A percentile compares a stretch with the other conserved stretches of the same genome.
phyloP scores from a whole-genome alignment of 495 filamentous ascomycete genomes.

The Penicillium flavigenum region DNA sequence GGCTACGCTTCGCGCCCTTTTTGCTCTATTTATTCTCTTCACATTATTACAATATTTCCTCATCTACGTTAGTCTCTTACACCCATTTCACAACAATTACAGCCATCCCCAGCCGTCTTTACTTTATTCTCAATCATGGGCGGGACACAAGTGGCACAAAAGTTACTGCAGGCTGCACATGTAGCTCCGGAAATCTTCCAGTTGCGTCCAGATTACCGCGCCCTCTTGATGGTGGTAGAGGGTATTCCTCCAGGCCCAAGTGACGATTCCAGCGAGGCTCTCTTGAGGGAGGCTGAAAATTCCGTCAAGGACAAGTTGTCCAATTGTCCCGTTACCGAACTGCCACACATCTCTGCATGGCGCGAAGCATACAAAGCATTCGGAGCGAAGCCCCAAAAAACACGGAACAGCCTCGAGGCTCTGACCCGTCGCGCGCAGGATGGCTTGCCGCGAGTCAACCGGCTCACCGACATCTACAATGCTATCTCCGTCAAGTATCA shows the following conservation, averaged over 20 bases:
- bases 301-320: conserved; percentile 6
- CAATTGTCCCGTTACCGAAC: conserved; percentile 15
- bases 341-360: conserved; percentile 31
- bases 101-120: not conserved
- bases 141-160: conserved; percentile 9
- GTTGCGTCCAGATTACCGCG: conserved; percentile 27
- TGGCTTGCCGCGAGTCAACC: conserved; percentile 34
- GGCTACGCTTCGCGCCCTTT: not conserved
- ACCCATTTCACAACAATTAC: not conserved
- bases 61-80: not conserved
- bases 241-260: conserved; percentile 24
- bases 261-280: conserved; percentile 16
- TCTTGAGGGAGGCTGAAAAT: conserved; percentile 19
- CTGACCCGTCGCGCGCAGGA: conserved; percentile 31
- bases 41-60: not conserved
- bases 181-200: conserved; percentile 21
- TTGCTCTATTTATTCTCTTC: not conserved
- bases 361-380: conserved; percentile 27
- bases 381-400: conserved; percentile 28
- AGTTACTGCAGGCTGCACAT: conserved; percentile 17
- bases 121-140: not conserved
- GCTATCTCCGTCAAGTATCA: conserved; percentile 38
- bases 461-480: conserved; percentile 39
- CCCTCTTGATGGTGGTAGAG: conserved; percentile 25
- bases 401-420: conserved; percentile 32